Conservation (phyloP, 2,329 filamentous ascomycete genomes). For the Hypoxylon sp. region DNA sequence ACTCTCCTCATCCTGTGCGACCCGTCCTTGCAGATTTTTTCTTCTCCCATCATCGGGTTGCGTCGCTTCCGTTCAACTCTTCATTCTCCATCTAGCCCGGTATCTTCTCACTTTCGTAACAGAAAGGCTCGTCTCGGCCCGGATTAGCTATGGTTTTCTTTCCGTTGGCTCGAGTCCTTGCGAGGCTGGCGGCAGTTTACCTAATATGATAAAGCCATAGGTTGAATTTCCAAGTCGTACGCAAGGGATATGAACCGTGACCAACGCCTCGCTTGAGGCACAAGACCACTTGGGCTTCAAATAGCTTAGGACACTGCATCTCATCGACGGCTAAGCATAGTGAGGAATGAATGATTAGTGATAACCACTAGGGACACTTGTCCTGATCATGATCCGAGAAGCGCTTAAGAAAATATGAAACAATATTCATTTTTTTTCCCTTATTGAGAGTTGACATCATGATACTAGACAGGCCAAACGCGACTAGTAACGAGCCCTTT, state of each 20-base stretch:
- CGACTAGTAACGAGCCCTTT: slow-evolving; percentile 1
- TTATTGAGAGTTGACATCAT: slow-evolving; percentile 18
- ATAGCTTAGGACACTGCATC: slow-evolving; percentile 17
- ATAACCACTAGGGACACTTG: slow-evolving; percentile 38
- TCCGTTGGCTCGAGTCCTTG: slow-evolving; percentile 14
- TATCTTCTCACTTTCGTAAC: slow-evolving; percentile 19
- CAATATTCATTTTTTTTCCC: slow-evolving; percentile 8
- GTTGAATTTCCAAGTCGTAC: slow-evolving; percentile 15
- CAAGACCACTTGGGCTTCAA: slow-evolving; percentile 18
- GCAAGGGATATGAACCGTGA: slow-evolving; percentile 19
- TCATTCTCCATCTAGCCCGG: slow-evolving; percentile 19
- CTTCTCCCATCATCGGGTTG: slow-evolving; percentile 16
- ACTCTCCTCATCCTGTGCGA: slow-evolving; percentile 16
- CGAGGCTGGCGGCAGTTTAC: slow-evolving; percentile 16
- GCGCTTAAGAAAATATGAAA: slow-evolving; percentile 8
- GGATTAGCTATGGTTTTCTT: slow-evolving; percentile 14
- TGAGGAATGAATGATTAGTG: slow-evolving; percentile 2
- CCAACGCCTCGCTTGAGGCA: slow-evolving; percentile 36
- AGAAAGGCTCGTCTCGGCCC: slow-evolving; percentile 16
- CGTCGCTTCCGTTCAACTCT: slow-evolving; percentile 14
- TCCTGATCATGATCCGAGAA: slow-evolving; percentile 17
- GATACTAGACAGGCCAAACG: slow-evolving; percentile 6
- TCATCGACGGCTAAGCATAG: slow-evolving; percentile 16
- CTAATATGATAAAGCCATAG: slow-evolving; percentile 22
- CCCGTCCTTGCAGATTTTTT: slow-evolving; percentile 11